Percentiles rank a stretch among this genome's conserved stretches.
Conservation (phyloP, 257 asterid genomes). For the Fraxinus americana region DNA sequence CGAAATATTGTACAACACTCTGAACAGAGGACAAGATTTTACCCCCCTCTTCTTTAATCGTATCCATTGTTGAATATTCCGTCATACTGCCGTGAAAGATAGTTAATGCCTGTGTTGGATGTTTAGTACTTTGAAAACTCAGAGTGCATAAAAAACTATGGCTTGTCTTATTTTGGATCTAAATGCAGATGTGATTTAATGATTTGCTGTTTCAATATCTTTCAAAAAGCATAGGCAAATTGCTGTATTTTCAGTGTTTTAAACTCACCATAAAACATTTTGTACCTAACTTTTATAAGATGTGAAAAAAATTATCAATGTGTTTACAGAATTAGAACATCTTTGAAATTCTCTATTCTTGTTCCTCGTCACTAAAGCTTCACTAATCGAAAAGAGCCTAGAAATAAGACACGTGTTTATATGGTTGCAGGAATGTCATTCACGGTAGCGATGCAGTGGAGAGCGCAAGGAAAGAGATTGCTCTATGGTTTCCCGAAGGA, state of each 20-base stretch:
- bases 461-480: conserved; percentile 89
- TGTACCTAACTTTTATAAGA: not conserved
- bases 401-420: not conserved
- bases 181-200: not conserved
- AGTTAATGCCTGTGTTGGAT: not conserved
- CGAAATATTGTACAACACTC: not conserved
- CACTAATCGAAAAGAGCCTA: not conserved
- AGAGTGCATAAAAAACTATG: not conserved
- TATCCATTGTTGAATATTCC: not conserved
- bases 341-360: not conserved
- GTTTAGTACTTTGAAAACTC: not conserved
- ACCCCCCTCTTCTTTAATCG: not conserved
- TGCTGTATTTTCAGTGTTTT: not conserved
- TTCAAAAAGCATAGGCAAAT: not conserved
- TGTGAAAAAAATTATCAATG: not conserved
- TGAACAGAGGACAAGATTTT: not conserved
- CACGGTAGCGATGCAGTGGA: conserved; percentile 95
- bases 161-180: not conserved
- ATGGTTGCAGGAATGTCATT: conserved; percentile 71
- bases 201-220: not conserved
- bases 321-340: not conserved
- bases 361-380: not conserved
- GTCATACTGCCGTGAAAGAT: not conserved
- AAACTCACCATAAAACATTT: not conserved
- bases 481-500: conserved; percentile 98